Conservation (phyloP, 257 asterid genomes). For the Nyctanthes arbortristis region DNA sequence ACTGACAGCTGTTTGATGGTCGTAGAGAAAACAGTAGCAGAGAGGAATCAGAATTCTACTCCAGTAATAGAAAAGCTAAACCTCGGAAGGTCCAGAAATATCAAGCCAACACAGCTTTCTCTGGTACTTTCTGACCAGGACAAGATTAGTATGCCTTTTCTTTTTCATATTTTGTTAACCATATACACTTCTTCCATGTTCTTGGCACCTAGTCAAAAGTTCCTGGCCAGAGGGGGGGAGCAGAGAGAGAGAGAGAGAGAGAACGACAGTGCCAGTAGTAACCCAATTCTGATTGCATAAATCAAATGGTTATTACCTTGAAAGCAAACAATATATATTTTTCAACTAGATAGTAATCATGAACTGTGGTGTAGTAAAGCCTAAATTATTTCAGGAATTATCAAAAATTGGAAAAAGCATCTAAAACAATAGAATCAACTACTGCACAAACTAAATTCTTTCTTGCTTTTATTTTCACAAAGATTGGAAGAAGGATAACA, state of each 20-base stretch:
- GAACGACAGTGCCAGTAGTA: neutral
- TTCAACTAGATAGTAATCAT: neutral
- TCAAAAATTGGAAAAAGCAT: no score
- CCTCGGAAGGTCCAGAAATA: neutral
- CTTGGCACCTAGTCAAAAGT: neutral
- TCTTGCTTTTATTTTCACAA: no score
- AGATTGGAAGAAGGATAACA: neutral
- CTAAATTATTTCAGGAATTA: no score
- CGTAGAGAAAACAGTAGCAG: neutral
- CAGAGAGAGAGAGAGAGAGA: no score
- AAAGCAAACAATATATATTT: neutral
- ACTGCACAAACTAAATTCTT: no score
- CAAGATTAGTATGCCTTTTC: neutral
- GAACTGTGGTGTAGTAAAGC: neutral
- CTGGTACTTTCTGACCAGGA: neutral
- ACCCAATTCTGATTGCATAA: neutral
- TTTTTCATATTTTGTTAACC: neutral
- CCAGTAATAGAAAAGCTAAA: neutral
- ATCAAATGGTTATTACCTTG: neutral
- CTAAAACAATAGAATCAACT: no score
- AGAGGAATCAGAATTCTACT: neutral
- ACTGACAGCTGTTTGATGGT: neutral
- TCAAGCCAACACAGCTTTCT: neutral
- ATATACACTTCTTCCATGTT: neutral
- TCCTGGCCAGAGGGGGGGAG: no score